A percentile compares a stretch with the other conserved stretches of the same genome.
phyloP scores from a whole-genome alignment of 345 rosid species.

The Arabidopsis arenosa region DNA sequence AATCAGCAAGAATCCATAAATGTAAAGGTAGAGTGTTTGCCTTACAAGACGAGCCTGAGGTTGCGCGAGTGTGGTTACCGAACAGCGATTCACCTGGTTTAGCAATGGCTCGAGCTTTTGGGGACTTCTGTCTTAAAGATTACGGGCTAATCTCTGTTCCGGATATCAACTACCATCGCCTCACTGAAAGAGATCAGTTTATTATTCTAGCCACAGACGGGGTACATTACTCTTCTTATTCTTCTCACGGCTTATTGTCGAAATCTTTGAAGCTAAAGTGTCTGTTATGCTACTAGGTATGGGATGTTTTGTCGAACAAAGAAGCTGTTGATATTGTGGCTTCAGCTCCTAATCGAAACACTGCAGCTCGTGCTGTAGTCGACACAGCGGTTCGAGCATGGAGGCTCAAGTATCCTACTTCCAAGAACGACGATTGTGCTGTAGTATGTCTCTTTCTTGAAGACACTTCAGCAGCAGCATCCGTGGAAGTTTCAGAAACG shows the following conservation, averaged over 20 bases:
- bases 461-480: conserved; percentile 40
- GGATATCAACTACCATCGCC: conserved; percentile 70
- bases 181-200: conserved; percentile 77
- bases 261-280: conserved; percentile 19
- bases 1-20: conserved; percentile 88
- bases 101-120: conserved; percentile 99
- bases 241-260: background rate
- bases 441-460: conserved; percentile 90
- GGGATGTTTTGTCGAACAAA: conserved; percentile 95
- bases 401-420: conserved; percentile 95
- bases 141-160: conserved; percentile 92
- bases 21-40: conserved; percentile 97
- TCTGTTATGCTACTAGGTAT: conserved; percentile 52
- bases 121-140: conserved; percentile 96
- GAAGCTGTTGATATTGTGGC: conserved; percentile 90
- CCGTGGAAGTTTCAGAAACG: conserved; percentile 38
- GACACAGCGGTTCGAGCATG: conserved; percentile 90
- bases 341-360: conserved; percentile 74
- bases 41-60: conserved; percentile 96
- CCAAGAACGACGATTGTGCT: conserved; percentile 94
- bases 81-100: conserved; percentile 92
- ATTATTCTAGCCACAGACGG: conserved; percentile 92
- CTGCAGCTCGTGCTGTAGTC: conserved; percentile 92
- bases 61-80: conserved; percentile 95
- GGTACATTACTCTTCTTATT: conserved; percentile 54